These are phyloP conservation scores for Eucalyptus sp. DNA, from an alignment of 345 rosid species.

Conservation along the genomic window DNA sequence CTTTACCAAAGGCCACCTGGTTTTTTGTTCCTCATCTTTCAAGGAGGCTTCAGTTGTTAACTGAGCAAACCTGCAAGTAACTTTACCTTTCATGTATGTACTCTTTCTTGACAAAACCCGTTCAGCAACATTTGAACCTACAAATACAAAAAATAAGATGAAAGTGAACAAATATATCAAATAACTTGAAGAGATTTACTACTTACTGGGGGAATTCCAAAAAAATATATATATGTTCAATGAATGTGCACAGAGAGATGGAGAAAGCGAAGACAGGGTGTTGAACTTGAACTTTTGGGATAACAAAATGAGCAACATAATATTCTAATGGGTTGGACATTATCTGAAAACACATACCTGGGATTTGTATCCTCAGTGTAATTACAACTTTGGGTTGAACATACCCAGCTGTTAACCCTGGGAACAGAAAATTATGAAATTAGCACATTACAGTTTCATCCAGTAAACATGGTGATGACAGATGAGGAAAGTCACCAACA, in stretches of 20 bases:
- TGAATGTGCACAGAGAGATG: not conserved
- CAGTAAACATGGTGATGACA: not conserved
- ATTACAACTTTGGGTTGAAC: not conserved
- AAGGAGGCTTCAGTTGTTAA: conserved; percentile 5
- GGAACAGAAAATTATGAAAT: not conserved
- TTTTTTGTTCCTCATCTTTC: conserved; percentile 6
- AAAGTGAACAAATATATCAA: not conserved
- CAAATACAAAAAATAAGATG: not conserved
- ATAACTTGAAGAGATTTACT: not conserved
- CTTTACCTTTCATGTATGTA: not conserved
- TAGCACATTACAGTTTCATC: not conserved
- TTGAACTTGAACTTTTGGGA: not conserved
- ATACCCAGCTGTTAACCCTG: conserved; percentile 1
- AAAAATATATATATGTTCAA: not conserved
- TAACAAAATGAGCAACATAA: not conserved
- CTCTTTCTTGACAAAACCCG: not conserved
- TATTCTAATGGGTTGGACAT: not conserved
- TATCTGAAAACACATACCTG: not conserved
- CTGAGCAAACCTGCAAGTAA: conserved; percentile 8
- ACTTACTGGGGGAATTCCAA: not conserved
- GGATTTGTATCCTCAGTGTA: not conserved
- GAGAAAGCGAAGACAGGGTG: not conserved
- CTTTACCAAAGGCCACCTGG: conserved; percentile 43
- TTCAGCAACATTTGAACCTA: conserved; percentile 11
- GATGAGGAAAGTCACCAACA: not conserved